Evolutionary conservation across 176 grass and related monocot species (phyloP).

Genomic region (Musa schizocarpa): DNA sequence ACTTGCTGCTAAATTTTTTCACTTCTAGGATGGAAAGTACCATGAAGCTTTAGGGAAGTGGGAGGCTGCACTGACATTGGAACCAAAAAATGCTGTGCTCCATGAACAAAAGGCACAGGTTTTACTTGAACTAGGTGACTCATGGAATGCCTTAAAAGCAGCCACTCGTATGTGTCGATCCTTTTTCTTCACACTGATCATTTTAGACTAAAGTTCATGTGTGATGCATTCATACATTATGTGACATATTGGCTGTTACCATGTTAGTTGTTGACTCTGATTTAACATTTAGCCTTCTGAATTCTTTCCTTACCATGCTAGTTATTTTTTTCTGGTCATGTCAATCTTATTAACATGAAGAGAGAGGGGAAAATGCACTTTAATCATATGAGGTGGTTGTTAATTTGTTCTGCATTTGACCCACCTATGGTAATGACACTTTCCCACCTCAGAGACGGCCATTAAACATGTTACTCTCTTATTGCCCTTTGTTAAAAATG

Average conservation of each 20-base stretch:
- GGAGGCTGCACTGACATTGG: constrained; percentile 61
- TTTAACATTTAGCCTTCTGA: neutral
- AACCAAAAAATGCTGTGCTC: constrained; percentile 58
- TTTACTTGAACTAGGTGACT: constrained; percentile 74
- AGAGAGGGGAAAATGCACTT: too few species aligned
- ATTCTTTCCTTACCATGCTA: neutral
- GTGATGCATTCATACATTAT: neutral
- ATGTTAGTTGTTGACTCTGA: too few species aligned
- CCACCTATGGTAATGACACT: too few species aligned
- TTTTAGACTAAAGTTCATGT: neutral
- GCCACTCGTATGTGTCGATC: constrained; percentile 45
- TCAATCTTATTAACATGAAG: too few species aligned
- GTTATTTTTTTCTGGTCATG: neutral
- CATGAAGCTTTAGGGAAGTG: constrained; percentile 77
- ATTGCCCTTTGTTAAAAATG: too few species aligned
- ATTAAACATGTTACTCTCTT: too few species aligned
- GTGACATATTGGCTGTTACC: neutral
- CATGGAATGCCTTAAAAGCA: constrained; percentile 77
- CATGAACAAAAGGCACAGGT: constrained; percentile 82
- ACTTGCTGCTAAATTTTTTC: constrained; percentile 1
- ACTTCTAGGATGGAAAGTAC: constrained; percentile 71
- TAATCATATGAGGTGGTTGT: too few species aligned
- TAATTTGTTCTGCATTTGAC: too few species aligned
- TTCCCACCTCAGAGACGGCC: too few species aligned
- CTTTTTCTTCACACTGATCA: neutral